A percentile compares a stretch with the other conserved stretches of the same genome.
Evolutionary conservation across 352 stramenopile genomes (phyloP).

Genomic region (Phytophthora citrophthora): DNA sequence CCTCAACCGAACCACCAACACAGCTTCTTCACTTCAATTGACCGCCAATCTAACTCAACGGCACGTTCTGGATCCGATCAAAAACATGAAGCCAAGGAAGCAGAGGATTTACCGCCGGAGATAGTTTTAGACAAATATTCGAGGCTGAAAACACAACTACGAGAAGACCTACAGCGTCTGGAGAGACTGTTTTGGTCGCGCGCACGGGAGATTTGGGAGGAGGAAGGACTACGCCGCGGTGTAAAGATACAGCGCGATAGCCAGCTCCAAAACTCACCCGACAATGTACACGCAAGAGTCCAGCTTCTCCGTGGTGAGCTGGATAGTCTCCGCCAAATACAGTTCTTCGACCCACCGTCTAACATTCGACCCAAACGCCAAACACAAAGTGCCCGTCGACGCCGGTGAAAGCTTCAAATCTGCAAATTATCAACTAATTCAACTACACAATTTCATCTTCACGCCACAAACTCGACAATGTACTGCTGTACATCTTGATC

Average conservation of each 20-base stretch:
- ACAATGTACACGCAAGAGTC: constrained; percentile 9
- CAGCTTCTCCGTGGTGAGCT: constrained; percentile 24
- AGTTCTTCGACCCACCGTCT: neutral
- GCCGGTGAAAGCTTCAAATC: neutral
- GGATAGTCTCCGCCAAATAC: constrained; percentile 11
- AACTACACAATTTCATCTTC: neutral
- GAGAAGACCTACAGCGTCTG: constrained; percentile 38
- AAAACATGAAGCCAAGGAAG: constrained; percentile 9
- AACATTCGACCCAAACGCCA: constrained; percentile 2
- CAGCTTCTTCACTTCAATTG: constrained; percentile 17
- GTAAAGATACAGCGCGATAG: constrained; percentile 3
- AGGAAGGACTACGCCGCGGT: constrained; percentile 16
- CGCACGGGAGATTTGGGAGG: constrained; percentile 35
- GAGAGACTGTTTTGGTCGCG: constrained; percentile 44
- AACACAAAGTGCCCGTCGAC: neutral
- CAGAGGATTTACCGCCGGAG: constrained; percentile 17
- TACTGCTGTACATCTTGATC: constrained; percentile 38
- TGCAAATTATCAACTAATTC: neutral
- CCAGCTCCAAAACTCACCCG: constrained; percentile 1
- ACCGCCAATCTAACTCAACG: neutral
- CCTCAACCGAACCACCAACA: constrained; percentile 8
- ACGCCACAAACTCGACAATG: constrained; percentile 43
- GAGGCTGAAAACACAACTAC: constrained; percentile 36
- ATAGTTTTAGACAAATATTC: constrained; percentile 40
- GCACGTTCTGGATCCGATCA: neutral